Conservation (phyloP, 2,329 filamentous ascomycete species). For the Rhinocladiella mackenziei region DNA sequence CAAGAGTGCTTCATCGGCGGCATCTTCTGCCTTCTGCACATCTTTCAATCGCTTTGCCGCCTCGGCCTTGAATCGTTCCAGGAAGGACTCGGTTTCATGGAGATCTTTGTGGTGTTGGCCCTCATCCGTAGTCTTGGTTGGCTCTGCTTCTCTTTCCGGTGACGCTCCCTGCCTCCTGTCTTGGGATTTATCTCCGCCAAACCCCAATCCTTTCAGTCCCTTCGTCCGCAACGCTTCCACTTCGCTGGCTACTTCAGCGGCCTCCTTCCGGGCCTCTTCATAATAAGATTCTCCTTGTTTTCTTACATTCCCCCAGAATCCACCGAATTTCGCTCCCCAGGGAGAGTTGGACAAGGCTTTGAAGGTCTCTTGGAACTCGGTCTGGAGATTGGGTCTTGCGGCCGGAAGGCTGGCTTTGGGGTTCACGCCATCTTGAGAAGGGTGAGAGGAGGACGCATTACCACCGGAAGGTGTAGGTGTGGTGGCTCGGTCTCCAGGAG, state of each 20-base stretch:
- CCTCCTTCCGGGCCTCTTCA: conserved; percentile 77
- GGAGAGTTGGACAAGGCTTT: conserved; percentile 85
- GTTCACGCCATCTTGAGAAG: conserved; percentile 24
- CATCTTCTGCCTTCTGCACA: conserved; percentile 87
- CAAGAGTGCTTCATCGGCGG: conserved; percentile 88
- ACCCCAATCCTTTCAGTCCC: conserved; percentile 29
- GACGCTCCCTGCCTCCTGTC: conserved; percentile 33
- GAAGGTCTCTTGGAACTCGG: conserved; percentile 91
- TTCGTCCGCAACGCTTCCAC: conserved; percentile 66
- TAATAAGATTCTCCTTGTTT: conserved; percentile 92
- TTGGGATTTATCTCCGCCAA: conserved; percentile 26
- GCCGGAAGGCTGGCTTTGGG: conserved; percentile 30
- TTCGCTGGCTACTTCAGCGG: conserved; percentile 78
- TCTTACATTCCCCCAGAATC: conserved; percentile 84
- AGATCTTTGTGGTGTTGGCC: conserved; percentile 34
- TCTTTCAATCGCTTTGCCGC: conserved; percentile 81
- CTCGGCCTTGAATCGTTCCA: conserved; percentile 71
- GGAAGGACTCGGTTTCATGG: conserved; percentile 58
- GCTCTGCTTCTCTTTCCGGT: conserved; percentile 30
- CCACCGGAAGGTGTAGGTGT: conserved; percentile 37
- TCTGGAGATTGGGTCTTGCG: conserved; percentile 61
- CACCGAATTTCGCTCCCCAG: conserved; percentile 85
- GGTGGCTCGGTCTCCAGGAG: conserved; percentile 48
- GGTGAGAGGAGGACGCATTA: conserved; percentile 34
- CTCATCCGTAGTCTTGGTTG: conserved; percentile 23